Evolutionary conservation across 306 rosid species (phyloP).

Genomic region (Prunus padus): DNA sequence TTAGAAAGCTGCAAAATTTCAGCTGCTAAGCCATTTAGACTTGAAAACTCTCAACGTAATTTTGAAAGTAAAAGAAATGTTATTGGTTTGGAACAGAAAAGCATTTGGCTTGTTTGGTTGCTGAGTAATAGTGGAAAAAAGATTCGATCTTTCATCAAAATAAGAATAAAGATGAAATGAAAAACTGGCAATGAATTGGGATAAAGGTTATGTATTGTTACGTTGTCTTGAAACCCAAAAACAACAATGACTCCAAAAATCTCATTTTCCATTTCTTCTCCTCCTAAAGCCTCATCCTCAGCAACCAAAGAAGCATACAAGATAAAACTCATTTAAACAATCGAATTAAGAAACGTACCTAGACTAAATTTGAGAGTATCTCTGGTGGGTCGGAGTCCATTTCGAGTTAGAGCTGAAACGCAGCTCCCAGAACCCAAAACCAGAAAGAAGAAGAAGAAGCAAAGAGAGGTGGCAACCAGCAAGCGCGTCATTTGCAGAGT

Average conservation of each 20-base stretch:
- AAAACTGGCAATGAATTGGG: conserved; percentile 11
- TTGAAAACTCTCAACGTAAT: background rate
- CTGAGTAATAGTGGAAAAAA: conserved; percentile 8
- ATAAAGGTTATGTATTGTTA: background rate
- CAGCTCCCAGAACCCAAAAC: conserved; percentile 40
- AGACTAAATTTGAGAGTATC: conserved; percentile 37
- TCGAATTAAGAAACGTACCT: conserved; percentile 50
- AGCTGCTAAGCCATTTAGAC: conserved; percentile 3
- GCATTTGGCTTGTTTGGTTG: conserved; percentile 6
- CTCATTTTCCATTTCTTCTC: conserved; percentile 12
- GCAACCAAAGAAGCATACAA: conserved; percentile 16
- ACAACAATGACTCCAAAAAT: background rate
- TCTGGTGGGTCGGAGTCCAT: conserved; percentile 28
- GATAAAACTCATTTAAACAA: conserved; percentile 32
- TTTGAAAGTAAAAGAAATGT: conserved; percentile 9
- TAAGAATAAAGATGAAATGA: background rate
- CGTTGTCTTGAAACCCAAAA: background rate
- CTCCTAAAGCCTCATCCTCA: conserved; percentile 11
- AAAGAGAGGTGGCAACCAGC: conserved; percentile 29
- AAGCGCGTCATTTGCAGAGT: conserved; percentile 40
- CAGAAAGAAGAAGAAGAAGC: conserved; percentile 35
- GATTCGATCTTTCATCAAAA: conserved; percentile 9
- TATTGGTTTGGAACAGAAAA: background rate
- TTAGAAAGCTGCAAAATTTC: conserved; percentile 7
- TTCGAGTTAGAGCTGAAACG: conserved; percentile 45